A percentile compares a stretch with the other conserved stretches of the same genome.
Conservation (phyloP, 495 filamentous ascomycete genomes). For the Sphaerosporella brunnea region DNA sequence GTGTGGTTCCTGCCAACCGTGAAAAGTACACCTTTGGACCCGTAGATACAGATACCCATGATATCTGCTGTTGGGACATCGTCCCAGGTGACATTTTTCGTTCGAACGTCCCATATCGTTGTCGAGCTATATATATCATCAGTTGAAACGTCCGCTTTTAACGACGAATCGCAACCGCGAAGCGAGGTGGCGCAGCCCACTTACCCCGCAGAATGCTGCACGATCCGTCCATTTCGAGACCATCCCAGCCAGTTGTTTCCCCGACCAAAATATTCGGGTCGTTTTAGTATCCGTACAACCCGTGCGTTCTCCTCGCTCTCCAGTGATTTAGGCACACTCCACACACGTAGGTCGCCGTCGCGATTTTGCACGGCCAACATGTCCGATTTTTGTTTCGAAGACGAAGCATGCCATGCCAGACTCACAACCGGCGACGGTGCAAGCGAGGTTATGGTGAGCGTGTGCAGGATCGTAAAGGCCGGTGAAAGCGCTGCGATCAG, state of each 20-base stretch:
- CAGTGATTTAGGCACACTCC: slow-evolving; percentile 84
- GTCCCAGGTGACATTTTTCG: slow-evolving; percentile 83
- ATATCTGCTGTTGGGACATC: slow-evolving; percentile 70
- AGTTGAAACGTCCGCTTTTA: slow-evolving; percentile 5
- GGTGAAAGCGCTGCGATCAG: slow-evolving; percentile 77
- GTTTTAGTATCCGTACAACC: slow-evolving; percentile 73
- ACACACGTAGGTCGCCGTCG: slow-evolving; percentile 85
- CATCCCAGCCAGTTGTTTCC: slow-evolving; percentile 93
- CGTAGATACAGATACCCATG: slow-evolving; percentile 68
- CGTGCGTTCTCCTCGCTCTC: slow-evolving; percentile 56
- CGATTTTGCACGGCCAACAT: slow-evolving; percentile 89
- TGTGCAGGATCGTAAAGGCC: slow-evolving; percentile 87
- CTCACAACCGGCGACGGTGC: slow-evolving; percentile 74
- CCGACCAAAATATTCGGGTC: slow-evolving; percentile 49
- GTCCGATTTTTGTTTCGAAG: slow-evolving; percentile 89
- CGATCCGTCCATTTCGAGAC: slow-evolving; percentile 92
- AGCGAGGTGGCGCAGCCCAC: slow-evolving; percentile 27
- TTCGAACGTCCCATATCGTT: slow-evolving; percentile 87
- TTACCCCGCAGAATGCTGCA: slow-evolving; percentile 85
- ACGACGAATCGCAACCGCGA: slow-evolving; percentile 10
- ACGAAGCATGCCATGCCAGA: slow-evolving; percentile 95
- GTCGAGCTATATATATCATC: slow-evolving; percentile 51
- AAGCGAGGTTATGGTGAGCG: slow-evolving; percentile 57
- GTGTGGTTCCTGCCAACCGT: slow-evolving; percentile 74
- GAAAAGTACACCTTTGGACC: slow-evolving; percentile 78